Conservation (phyloP, 2,329 filamentous ascomycete genomes). For the Epichloe amarillans region DNA sequence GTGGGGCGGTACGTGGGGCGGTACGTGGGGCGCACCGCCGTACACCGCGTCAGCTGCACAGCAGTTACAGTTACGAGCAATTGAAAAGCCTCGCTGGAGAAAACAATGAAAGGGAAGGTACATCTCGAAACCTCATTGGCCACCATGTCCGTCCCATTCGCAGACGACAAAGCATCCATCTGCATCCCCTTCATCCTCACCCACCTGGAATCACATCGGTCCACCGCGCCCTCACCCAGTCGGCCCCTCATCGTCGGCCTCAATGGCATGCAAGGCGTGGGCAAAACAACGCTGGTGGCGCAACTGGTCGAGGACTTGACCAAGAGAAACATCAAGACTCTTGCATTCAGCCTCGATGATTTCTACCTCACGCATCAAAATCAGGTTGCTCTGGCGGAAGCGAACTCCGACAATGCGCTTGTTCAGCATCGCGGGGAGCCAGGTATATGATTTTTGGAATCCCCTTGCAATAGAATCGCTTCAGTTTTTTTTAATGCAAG, state of each 20-base stretch:
- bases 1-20: too few relatives aligned
- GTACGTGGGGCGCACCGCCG: background rate
- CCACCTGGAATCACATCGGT: slow-evolving; percentile 38
- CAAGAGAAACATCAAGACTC: slow-evolving; percentile 43
- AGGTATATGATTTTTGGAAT: slow-evolving; percentile 24
- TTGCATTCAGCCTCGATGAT: slow-evolving; percentile 77
- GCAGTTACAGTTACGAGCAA: too few relatives aligned
- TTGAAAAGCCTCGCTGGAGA: too few relatives aligned
- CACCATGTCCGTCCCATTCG: slow-evolving; percentile 23
- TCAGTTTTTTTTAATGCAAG: too few relatives aligned
- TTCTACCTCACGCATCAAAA: slow-evolving; percentile 67
- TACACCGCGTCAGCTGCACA: background rate
- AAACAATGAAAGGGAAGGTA: background rate
- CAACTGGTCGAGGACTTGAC: slow-evolving; percentile 50
- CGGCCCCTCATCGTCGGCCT: slow-evolving; percentile 71
- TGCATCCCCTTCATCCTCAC: slow-evolving; percentile 66
- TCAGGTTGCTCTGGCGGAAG: slow-evolving; percentile 50
- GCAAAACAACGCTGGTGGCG: slow-evolving; percentile 78
- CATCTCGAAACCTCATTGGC: background rate
- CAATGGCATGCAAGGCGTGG: slow-evolving; percentile 83
- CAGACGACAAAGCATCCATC: slow-evolving; percentile 67
- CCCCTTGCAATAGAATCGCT: background rate
- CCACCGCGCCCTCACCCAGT: slow-evolving; percentile 15
- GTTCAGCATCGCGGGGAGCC: slow-evolving; percentile 75
- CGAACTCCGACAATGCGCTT: slow-evolving; percentile 58